Percentiles rank a stretch among this genome's conserved stretches.
phyloP scores from a whole-genome alignment of 768 basidiomycete genomes.

The Boletellus ananiceps region DNA sequence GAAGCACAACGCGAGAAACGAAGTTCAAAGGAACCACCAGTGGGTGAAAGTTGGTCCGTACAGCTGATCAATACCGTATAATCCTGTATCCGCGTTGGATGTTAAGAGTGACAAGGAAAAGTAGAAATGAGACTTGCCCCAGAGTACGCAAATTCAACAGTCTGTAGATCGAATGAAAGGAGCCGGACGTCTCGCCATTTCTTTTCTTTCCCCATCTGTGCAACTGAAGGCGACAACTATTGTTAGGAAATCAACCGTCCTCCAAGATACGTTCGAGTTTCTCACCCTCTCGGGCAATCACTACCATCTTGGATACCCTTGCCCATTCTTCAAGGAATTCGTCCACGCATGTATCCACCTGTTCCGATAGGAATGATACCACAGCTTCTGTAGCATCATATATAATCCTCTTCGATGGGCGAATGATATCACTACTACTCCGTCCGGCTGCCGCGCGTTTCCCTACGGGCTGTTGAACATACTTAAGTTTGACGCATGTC shows the following conservation, averaged over 20 bases:
- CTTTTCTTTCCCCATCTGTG: slow-evolving; percentile 72
- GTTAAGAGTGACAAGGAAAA: neutral
- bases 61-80: slow-evolving; percentile 78
- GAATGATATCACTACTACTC: slow-evolving; percentile 51
- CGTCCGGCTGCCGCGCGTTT: slow-evolving; percentile 55
- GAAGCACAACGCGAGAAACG: slow-evolving; percentile 55
- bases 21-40: slow-evolving; percentile 68
- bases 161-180: slow-evolving; percentile 86
- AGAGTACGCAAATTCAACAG: slow-evolving; percentile 85
- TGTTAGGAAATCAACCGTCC: neutral
- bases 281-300: slow-evolving; percentile 84
- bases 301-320: slow-evolving; percentile 87
- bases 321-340: slow-evolving; percentile 94
- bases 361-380: slow-evolving; percentile 82
- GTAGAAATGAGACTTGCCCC: slow-evolving; percentile 34
- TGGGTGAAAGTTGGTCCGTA: slow-evolving; percentile 65
- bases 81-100: slow-evolving; percentile 38
- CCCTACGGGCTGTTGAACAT: slow-evolving; percentile 81
- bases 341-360: slow-evolving; percentile 84
- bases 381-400: slow-evolving; percentile 87
- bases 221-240: slow-evolving; percentile 44
- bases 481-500: slow-evolving; percentile 86
- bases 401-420: slow-evolving; percentile 83
- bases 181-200: slow-evolving; percentile 75
- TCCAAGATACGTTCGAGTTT: neutral